These are phyloP conservation scores for Diaporthe citri DNA, from an alignment of 2,329 filamentous ascomycete species.

Conservation along the genomic window DNA sequence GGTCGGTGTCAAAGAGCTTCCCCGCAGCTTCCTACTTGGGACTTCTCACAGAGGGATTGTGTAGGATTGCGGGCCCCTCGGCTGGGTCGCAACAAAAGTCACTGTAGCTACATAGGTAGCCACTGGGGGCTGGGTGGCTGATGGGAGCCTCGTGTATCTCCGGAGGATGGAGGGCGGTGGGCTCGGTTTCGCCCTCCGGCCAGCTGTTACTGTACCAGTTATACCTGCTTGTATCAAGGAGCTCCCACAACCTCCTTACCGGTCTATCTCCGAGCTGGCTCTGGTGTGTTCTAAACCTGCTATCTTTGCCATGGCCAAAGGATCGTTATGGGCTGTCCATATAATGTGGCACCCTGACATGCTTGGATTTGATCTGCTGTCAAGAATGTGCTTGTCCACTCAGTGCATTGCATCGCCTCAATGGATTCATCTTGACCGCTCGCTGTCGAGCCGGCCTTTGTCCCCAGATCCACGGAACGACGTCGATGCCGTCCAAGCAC, in stretches of 20 bases:
- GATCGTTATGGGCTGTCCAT: constrained; percentile 8
- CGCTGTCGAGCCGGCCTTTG: constrained; percentile 10
- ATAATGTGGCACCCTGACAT: background rate
- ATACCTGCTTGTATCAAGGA: constrained; percentile 18
- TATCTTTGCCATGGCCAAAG: constrained; percentile 5
- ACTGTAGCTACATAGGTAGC: background rate
- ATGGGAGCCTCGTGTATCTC: constrained; percentile 26
- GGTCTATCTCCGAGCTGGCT: constrained; percentile 26
- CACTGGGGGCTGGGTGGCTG: constrained; percentile 5
- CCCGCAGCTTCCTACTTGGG: constrained; percentile 28
- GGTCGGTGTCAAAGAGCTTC: constrained; percentile 13
- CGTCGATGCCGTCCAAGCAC: constrained; percentile 1
- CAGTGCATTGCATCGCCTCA: constrained; percentile 4
- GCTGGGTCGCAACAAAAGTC: background rate
- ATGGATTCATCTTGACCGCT: constrained; percentile 20
- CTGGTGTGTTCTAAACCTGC: constrained; percentile 25
- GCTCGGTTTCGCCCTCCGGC: constrained; percentile 17
- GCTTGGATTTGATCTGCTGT: background rate
- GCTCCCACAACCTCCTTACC: background rate
- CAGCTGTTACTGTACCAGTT: constrained; percentile 4
- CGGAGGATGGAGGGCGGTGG: background rate
- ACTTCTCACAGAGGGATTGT: background rate
- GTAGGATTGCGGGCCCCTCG: constrained; percentile 31
- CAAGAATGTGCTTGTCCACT: constrained; percentile 8
- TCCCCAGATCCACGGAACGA: background rate